Base-by-base conservation (phyloP, 805 yeast species). In the Ascoidea tarda region DNA sequence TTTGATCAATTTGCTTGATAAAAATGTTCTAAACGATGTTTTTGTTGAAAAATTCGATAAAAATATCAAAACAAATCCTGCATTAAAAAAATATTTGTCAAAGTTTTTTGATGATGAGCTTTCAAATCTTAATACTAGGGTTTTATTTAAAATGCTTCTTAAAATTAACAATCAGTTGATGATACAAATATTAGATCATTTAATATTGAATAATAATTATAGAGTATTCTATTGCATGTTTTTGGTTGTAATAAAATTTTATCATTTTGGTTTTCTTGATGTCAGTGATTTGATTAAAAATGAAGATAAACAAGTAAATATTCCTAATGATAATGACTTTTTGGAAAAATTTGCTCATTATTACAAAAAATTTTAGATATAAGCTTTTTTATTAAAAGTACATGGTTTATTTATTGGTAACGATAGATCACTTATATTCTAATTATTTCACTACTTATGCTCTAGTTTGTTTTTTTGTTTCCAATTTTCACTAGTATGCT, bases 251-350 rank as follows among this genome's bases (percentile, higher is more conserved):
- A 50, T 56, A 32, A 56, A 56, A 33, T 54, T 52, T 47, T 52
- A 56, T 38, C 58, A 56, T 52, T 56, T 52, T 54, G 58, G 58
- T 6, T 56, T 56, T 51, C 33, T 46, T 12, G 56, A 55, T 46
- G 49, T 55, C 50, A 31, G 52, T 38, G 52, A 51, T 14, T 51
- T 55, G 51, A 44, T 50, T 6, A 46, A 16, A 5, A 49, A 50
- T 33, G 51, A 52, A 33, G 52, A 48, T 16, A 55, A 53, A 56
- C 47, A 53, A 32, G 50, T 55, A 14, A 51, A 51, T 32, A 47
- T 54, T 28, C 54, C 52, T 42, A 52, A 54, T 33, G 49, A 52
- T 16, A 53, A 53, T 33, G 58, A 55, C 47, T 55, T 55, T 28
- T 47, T 55, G 32, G 58, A 53, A 32, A 54, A 49, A 48, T 55